These are phyloP conservation scores for Pleurotus tuoliensis DNA, from an alignment of 768 basidiomycete genomes.

Conservation along the genomic window DNA sequence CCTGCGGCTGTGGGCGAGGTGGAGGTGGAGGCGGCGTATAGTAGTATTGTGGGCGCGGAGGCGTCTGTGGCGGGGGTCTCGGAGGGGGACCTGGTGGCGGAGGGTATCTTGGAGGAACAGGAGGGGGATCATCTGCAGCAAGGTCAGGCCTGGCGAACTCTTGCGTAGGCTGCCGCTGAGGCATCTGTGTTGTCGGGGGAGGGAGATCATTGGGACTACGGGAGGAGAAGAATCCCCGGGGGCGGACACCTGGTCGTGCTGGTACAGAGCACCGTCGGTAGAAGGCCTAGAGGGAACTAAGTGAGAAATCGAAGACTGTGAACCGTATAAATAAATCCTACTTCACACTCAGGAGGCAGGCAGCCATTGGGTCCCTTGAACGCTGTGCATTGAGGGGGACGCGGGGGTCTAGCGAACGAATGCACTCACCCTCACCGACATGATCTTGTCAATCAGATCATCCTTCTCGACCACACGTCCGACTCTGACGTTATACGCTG, in stretches of 20 bases:
- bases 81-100: conserved; percentile 19
- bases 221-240: conserved; percentile 45
- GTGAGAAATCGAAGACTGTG: neutral
- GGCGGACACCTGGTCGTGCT: conserved; percentile 28
- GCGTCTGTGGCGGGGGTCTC: conserved; percentile 12
- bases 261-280: conserved; percentile 67
- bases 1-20: conserved; percentile 17
- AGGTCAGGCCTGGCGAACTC: conserved; percentile 65
- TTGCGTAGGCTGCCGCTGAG: conserved; percentile 10
- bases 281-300: conserved; percentile 34
- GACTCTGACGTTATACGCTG: conserved; percentile 63
- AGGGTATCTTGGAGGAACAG: conserved; percentile 10
- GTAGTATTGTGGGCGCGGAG: conserved; percentile 17
- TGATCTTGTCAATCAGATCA: conserved; percentile 65
- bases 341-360: conserved; percentile 56
- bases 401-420: neutral
- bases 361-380: conserved; percentile 58
- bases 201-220: conserved; percentile 32
- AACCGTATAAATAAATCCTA: conserved; percentile 17
- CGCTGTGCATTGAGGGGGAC: neutral
- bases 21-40: conserved; percentile 14
- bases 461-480: conserved; percentile 72
- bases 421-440: conserved; percentile 47
- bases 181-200: conserved; percentile 24
- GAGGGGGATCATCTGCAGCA: conserved; percentile 35